phyloP scores from a whole-genome alignment of 768 basidiomycete genomes.

The Phaffia australis region DNA sequence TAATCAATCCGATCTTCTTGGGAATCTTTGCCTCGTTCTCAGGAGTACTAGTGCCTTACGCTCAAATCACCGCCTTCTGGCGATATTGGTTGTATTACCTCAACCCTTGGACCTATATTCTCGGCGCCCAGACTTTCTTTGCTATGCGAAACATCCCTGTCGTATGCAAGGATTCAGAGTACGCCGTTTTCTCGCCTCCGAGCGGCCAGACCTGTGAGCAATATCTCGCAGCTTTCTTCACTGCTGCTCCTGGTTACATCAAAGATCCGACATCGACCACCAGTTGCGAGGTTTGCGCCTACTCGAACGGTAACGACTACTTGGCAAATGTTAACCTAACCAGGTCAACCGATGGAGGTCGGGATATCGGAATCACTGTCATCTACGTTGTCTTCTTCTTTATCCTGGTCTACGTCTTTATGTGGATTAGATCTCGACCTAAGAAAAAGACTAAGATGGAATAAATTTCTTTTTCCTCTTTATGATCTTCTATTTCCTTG shows the following conservation, averaged over 20 bases:
- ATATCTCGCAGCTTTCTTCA: conserved; percentile 60
- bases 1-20: conserved; percentile 26
- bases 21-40: conserved; percentile 27
- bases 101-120: conserved; percentile 36
- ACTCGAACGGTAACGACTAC: conserved; percentile 18
- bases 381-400: conserved; percentile 9
- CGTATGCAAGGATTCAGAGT: conserved; percentile 28
- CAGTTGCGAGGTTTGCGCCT: conserved; percentile 57
- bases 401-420: conserved; percentile 12
- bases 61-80: conserved; percentile 26
- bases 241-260: conserved; percentile 56
- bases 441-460: conserved; percentile 15
- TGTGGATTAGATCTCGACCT: conserved; percentile 7
- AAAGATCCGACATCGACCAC: conserved; percentile 53
- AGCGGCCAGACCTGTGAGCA: conserved; percentile 56
- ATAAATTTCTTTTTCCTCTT: neutral
- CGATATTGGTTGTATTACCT: conserved; percentile 27
- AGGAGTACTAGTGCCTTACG: conserved; percentile 25
- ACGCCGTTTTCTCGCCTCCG: conserved; percentile 56
- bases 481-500: neutral
- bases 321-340: conserved; percentile 14
- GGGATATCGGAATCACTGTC: conserved; percentile 20
- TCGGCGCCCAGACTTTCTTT: conserved; percentile 33
- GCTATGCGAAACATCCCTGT: conserved; percentile 35
- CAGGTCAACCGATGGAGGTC: conserved; percentile 1